Conservation (phyloP, 768 basidiomycete genomes). For the Suillus spraguei region DNA sequence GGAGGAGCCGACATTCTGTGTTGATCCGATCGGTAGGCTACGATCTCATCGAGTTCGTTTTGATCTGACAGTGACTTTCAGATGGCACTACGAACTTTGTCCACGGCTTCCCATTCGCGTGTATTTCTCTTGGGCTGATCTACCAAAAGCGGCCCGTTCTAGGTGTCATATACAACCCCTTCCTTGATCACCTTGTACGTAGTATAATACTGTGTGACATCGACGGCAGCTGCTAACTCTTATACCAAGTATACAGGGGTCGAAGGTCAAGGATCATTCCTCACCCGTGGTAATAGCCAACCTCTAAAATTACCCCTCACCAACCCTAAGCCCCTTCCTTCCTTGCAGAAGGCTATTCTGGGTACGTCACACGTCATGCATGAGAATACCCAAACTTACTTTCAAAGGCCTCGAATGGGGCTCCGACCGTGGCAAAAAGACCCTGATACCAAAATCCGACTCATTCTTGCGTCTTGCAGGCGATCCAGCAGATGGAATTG, state of each 20-base stretch:
- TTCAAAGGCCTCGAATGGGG: conserved; percentile 83
- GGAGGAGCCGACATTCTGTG: conserved; percentile 92
- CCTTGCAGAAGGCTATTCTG: conserved; percentile 71
- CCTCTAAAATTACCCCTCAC: conserved; percentile 68
- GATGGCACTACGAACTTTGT: conserved; percentile 91
- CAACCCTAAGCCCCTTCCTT: conserved; percentile 61
- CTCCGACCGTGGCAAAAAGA: conserved; percentile 61
- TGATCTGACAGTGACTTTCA: conserved; percentile 25
- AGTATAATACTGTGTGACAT: not conserved
- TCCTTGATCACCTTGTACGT: conserved; percentile 78
- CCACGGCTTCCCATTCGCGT: conserved; percentile 84
- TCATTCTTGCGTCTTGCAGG: conserved; percentile 80
- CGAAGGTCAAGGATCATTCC: conserved; percentile 78
- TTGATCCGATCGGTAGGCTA: conserved; percentile 85
- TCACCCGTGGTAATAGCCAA: conserved; percentile 51
- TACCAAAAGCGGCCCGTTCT: conserved; percentile 80
- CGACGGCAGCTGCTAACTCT: conserved; percentile 1
- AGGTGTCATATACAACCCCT: conserved; percentile 94
- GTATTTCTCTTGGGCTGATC: conserved; percentile 90
- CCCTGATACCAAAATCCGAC: conserved; percentile 57
- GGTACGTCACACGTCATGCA: conserved; percentile 39
- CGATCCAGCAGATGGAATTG: conserved; percentile 56
- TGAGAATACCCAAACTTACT: conserved; percentile 13
- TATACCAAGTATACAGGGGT: conserved; percentile 69
- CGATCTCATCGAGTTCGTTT: not conserved